Evolutionary conservation across 1,284 basidiomycete genomes (phyloP), one percentile per base, ranked within the genome.

Genomic region (Thelephora terrestris): DNA sequence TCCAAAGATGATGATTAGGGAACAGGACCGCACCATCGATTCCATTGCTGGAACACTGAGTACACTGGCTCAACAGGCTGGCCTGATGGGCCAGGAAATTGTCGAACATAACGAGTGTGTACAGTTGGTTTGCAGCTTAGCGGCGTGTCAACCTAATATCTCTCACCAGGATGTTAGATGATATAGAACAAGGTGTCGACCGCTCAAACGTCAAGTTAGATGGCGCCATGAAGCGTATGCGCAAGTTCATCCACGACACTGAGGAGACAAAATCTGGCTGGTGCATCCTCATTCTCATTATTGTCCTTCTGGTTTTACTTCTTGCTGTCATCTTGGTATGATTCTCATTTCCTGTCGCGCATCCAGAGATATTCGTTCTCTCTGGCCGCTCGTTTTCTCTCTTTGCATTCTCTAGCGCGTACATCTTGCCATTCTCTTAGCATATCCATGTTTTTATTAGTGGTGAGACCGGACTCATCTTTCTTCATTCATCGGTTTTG

Each of bases 51-150:
- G 91, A 0, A 91, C 92, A 1, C 64, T 96, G 38, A 78, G 63
- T 48, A 91, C 82, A 1, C 69, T 96, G 12, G 81, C 85, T 0
- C 81, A 88, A 54, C 93, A 96, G 66, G 92, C 92, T 1, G 87
- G 85, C 5, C 68, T 95, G 38, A 95, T 96, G 77, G 92, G 92
- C 0, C 79, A 78, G 46, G 92, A 96, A 62, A 88, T 95, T 42
- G 70, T 64, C 4, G 90, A 93, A 62, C 92, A 95, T 56, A 87
- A 83, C 55, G 88, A 90, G 92, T 93, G 55, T 50, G 81, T 65
- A 47, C 50, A 20, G 21, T 14, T 32, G 34, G 7, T 47, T 14
- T 53, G 48, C 27, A 40, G 12, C 32, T 44, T 23, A 18, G 16
- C 48, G 21, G 12, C 20, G 5, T 38, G 10, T 17, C 4, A 12